A percentile compares a stretch with the other conserved stretches of the same genome.
These are phyloP conservation scores for Zangia roseola DNA, from an alignment of 768 basidiomycete species.

Conservation along the genomic window DNA sequence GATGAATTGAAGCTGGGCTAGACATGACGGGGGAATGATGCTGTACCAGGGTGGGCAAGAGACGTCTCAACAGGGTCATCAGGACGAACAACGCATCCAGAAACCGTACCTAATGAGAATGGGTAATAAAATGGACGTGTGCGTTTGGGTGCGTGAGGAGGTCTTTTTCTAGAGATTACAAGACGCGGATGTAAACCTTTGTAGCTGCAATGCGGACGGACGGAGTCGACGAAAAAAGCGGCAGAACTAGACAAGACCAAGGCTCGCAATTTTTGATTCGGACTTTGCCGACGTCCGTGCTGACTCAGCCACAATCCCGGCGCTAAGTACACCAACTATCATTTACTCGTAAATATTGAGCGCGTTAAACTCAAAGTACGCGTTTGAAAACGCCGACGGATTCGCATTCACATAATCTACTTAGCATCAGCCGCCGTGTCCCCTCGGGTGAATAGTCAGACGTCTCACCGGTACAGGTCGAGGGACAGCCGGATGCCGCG, in stretches of 20 bases:
- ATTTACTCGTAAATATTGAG: conserved; percentile 31
- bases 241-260: conserved; percentile 16
- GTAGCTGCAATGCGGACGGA: conserved; percentile 25
- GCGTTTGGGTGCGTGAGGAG: conserved; percentile 33
- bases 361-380: conserved; percentile 20
- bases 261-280: conserved; percentile 31
- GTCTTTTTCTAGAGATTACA: conserved; percentile 36
- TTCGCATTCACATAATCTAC: conserved; percentile 36
- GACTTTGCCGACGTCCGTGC: conserved; percentile 26
- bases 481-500: conserved; percentile 23
- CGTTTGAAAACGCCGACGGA: conserved; percentile 38
- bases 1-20: conserved; percentile 46
- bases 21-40: conserved; percentile 39
- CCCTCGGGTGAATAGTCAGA: no score
- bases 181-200: conserved; percentile 29
- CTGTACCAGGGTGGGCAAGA: conserved; percentile 9
- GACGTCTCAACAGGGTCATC: no score
- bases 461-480: conserved; percentile 26
- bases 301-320: conserved; percentile 26
- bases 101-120: conserved; percentile 24
- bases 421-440: background rate
- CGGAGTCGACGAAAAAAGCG: conserved; percentile 18
- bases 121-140: conserved; percentile 36
- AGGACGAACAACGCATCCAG: no score
- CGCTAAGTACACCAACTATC: no score